Conservation (phyloP, 2,329 filamentous ascomycete species). For the Grosmannia clavigera region DNA sequence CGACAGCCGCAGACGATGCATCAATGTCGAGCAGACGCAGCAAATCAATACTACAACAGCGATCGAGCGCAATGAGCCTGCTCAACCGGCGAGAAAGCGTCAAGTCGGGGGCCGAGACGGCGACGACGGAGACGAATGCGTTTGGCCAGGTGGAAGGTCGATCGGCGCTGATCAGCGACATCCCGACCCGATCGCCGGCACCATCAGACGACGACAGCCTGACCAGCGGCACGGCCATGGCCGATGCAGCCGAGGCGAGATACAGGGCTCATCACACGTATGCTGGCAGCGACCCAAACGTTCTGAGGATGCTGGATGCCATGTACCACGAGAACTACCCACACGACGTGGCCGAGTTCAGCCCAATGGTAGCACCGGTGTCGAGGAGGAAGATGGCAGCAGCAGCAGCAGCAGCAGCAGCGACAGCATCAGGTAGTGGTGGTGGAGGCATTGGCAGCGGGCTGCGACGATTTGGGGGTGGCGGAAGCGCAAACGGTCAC, state of each 20-base stretch:
- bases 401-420: constrained; percentile 26
- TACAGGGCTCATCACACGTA: constrained; percentile 68
- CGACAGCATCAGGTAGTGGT: constrained; percentile 19
- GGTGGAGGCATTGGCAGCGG: constrained; percentile 20
- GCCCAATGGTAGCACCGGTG: constrained; percentile 64
- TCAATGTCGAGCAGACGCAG: constrained; percentile 3
- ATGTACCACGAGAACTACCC: constrained; percentile 69
- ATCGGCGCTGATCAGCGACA: constrained; percentile 25
- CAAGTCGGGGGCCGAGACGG: constrained; percentile 46
- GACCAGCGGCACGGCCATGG: constrained; percentile 11
- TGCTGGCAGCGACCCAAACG: constrained; percentile 60
- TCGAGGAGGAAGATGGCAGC: constrained; percentile 39
- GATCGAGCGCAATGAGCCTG: constrained; percentile 46
- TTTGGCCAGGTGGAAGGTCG: constrained; percentile 49
- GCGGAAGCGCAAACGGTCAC: constrained; percentile 20
- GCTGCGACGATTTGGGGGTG: constrained; percentile 11
- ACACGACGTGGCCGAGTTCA: constrained; percentile 57
- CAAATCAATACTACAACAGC: constrained; percentile 32
- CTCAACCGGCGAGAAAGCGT: constrained; percentile 46
- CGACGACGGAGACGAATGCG: constrained; percentile 45
- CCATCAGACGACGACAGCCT: constrained; percentile 13
- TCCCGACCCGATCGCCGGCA: constrained; percentile 11
- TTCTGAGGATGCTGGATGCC: constrained; percentile 63
- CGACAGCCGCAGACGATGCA: constrained; percentile 11
- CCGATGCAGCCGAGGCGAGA: constrained; percentile 22